phyloP scores from a whole-genome alignment of 2,329 filamentous ascomycete genomes.

The Xylaria sp. region DNA sequence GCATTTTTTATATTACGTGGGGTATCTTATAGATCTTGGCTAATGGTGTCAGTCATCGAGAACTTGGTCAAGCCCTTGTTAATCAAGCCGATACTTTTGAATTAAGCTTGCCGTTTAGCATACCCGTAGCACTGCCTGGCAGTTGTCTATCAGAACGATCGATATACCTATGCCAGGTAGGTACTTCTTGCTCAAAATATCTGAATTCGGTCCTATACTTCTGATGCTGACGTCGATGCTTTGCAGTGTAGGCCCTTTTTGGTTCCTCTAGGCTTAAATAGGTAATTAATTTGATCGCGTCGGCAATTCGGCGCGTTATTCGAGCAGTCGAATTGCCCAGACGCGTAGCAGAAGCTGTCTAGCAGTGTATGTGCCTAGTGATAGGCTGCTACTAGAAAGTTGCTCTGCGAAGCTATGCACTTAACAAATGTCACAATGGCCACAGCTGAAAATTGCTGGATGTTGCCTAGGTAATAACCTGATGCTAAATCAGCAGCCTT shows the following conservation, averaged over 20 bases:
- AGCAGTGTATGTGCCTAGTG: neutral
- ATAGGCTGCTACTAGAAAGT: neutral
- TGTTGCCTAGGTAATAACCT: neutral
- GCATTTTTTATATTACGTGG: conserved; percentile 40
- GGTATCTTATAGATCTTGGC: neutral
- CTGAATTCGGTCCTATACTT: neutral
- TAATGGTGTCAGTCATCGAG: neutral
- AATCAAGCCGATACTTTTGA: neutral
- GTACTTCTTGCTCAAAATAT: no score
- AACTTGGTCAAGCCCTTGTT: neutral
- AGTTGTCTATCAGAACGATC: neutral
- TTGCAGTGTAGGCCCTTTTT: neutral
- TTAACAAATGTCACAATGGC: neutral
- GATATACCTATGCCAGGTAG: neutral
- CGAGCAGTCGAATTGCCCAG: neutral
- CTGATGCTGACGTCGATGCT: neutral
- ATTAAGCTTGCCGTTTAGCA: neutral
- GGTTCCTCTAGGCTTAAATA: conserved; percentile 8
- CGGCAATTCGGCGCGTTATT: neutral
- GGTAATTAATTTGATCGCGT: conserved; percentile 13
- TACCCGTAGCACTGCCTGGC: neutral
- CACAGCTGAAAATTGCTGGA: no score
- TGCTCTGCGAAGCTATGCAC: neutral
- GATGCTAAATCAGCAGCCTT: neutral
- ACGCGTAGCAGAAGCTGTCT: neutral